phyloP scores from a whole-genome alignment of 2,329 filamentous ascomycete genomes.

The Pseudocercospora cruenta region DNA sequence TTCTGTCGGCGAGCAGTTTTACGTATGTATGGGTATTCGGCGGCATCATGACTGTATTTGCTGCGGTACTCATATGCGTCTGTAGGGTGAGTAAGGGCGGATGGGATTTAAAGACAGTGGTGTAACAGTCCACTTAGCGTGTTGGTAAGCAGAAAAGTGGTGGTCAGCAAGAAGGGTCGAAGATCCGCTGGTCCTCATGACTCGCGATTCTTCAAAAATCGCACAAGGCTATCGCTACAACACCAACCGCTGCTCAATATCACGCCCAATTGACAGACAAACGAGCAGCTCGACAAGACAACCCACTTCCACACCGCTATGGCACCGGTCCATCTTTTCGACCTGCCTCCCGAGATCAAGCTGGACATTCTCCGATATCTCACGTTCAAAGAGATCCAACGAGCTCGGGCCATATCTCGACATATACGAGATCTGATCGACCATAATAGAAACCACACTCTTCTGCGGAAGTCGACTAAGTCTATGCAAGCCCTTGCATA shows the following conservation, averaged over 20 bases:
- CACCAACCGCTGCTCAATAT: neutral
- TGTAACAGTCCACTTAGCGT: slow-evolving; percentile 3
- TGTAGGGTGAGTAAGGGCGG: slow-evolving; percentile 36
- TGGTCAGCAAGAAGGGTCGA: neutral
- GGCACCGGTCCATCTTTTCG: neutral
- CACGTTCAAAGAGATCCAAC: neutral
- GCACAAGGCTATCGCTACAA: neutral
- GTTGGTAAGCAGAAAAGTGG: neutral
- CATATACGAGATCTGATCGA: neutral
- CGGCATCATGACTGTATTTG: slow-evolving; percentile 38
- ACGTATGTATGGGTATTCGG: slow-evolving; percentile 50
- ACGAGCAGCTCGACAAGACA: neutral
- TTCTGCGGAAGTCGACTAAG: neutral
- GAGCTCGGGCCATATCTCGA: neutral
- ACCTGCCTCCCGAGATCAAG: neutral
- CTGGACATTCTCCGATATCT: neutral
- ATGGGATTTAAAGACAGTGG: slow-evolving; percentile 26
- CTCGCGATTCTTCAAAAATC: neutral
- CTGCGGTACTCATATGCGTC: slow-evolving; percentile 29
- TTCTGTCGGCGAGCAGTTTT: slow-evolving; percentile 52
- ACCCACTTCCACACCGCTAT: neutral
- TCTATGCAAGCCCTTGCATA: neutral
- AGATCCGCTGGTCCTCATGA: neutral
- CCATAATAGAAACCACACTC: neutral
- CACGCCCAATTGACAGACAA: neutral